Evolutionary conservation across 2,329 filamentous ascomycete genomes (phyloP), one percentile per base, ranked within the genome.

Genomic region (Sclerotiophoma versabilis): DNA sequence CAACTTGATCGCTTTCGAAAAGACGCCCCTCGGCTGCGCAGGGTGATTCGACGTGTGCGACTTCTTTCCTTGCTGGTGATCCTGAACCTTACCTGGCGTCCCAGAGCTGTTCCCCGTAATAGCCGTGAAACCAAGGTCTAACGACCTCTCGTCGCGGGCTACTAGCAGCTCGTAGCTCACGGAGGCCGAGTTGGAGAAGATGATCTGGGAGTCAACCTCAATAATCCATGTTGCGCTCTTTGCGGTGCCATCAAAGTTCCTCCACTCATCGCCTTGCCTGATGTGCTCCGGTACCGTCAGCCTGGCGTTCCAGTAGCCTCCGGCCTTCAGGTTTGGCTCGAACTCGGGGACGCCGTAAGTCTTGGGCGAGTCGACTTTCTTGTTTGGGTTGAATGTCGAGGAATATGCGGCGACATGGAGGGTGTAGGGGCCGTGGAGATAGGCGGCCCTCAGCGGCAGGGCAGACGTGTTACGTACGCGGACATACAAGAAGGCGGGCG

Each of bases 301-400:
- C 69, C 87, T 86, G 53, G 91, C 90, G 65, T 87, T 85, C 90
- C 93, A 99, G 38, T 84, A 87, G 6, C 92, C 93, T 25, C 93
- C 95, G 8, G 95, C 93, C 80, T 98, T 98, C 71, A 99, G 84
- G 80, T 96, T 93, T 39, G 95, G 93, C 77, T 99, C 95, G 69
- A 95, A 99, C 66, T 96, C 90, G 14, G 95, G 95, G 1, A 89
- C 83, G 39, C 91, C 91, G 77, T 92, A 87, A 46, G 82, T 81
- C 46, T 87, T 84, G 1, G 88, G 83, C 45, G 88, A 82, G 53
- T 87, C 84, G 64, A 90, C 87, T 72, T 91, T 92, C 62, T 83
- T 80, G 76, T 96, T 92, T 2, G 93, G 92, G 67, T 93, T 84
- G 79, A 95, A 98, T 39, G 83, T 85, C 14, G 90, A 83, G 0